These are phyloP conservation scores for Agarophyton chilense DNA, from an alignment of 23 red algal species.

Conservation along the genomic window DNA sequence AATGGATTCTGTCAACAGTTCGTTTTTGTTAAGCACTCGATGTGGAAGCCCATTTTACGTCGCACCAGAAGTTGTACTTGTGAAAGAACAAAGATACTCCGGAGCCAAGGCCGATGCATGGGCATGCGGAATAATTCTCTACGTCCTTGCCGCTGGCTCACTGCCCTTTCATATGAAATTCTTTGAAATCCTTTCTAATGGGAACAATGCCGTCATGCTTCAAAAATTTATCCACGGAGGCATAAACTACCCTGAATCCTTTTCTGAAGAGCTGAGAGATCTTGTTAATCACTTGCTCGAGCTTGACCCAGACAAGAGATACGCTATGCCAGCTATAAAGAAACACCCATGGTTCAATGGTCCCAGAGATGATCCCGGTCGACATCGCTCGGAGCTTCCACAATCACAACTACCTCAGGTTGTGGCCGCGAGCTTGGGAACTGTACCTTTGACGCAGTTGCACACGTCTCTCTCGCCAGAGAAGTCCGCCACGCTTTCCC, in stretches of 20 bases:
- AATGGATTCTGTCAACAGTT: conserved; percentile 9
- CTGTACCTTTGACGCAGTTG: neutral
- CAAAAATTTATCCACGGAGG: conserved; percentile 19
- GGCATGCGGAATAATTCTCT: conserved; percentile 76
- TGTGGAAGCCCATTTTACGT: conserved; percentile 75
- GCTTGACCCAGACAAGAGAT: conserved; percentile 45
- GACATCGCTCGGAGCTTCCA: neutral
- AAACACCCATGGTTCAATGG: conserved; percentile 60
- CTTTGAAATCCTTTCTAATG: neutral
- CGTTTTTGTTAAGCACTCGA: conserved; percentile 51
- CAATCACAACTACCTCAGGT: neutral
- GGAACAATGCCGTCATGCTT: conserved; percentile 45
- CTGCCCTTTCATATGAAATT: conserved; percentile 54
- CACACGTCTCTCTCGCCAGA: neutral
- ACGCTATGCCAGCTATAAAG: conserved; percentile 21
- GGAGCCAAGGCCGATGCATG: conserved; percentile 67
- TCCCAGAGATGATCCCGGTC: conserved; percentile 4
- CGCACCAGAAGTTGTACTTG: conserved; percentile 67
- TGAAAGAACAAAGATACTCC: conserved; percentile 31
- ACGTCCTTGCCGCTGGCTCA: conserved; percentile 43
- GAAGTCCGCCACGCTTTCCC: neutral
- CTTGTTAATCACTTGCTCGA: conserved; percentile 58
- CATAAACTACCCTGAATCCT: conserved; percentile 50
- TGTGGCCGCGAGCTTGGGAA: conserved; percentile 1
- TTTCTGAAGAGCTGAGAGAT: conserved; percentile 48